Percentiles rank a stretch among this genome's conserved stretches.
These are phyloP conservation scores for Exophiala oligosperma DNA, from an alignment of 2,329 filamentous ascomycete species.

Conservation along the genomic window DNA sequence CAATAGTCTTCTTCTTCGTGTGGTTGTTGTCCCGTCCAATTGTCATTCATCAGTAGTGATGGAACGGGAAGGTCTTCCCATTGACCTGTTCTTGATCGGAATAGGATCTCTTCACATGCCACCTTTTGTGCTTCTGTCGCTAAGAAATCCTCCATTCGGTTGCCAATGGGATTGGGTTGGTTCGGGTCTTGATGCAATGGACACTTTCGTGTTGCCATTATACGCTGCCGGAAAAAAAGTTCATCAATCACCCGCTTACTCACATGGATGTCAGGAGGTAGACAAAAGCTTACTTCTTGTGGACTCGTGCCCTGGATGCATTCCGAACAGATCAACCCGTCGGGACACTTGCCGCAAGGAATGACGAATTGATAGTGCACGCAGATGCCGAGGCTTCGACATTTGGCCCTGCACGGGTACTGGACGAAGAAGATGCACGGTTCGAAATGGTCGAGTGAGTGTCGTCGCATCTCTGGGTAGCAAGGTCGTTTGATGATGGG, in stretches of 20 bases:
- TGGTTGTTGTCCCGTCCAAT: too few species aligned
- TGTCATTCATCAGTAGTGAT: neutral
- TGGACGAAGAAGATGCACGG: conserved; percentile 24
- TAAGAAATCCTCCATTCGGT: conserved; percentile 26
- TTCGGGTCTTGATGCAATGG: conserved; percentile 21
- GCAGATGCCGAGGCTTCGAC: conserved; percentile 27
- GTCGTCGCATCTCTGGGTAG: conserved; percentile 7
- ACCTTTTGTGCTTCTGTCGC: conserved; percentile 18
- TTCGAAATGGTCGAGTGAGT: conserved; percentile 10
- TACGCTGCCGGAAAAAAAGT: neutral
- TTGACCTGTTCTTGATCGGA: conserved; percentile 5
- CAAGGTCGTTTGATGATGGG: conserved; percentile 10
- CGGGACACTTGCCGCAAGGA: conserved; percentile 17
- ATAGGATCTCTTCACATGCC: conserved; percentile 16
- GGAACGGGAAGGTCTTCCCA: conserved; percentile 18
- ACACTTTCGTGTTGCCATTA: conserved; percentile 19
- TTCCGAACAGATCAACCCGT: conserved; percentile 21
- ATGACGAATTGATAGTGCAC: conserved; percentile 26
- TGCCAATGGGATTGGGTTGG: conserved; percentile 18
- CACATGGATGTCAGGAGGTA: too few species aligned
- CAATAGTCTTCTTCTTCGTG: too few species aligned
- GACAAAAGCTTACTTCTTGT: conserved; percentile 3
- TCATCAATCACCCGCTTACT: neutral
- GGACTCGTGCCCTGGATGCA: conserved; percentile 11
- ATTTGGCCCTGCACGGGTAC: conserved; percentile 18